A percentile compares a stretch with the other conserved stretches of the same genome.
Conservation (phyloP, 768 basidiomycete genomes). For the Boletus huronensis region DNA sequence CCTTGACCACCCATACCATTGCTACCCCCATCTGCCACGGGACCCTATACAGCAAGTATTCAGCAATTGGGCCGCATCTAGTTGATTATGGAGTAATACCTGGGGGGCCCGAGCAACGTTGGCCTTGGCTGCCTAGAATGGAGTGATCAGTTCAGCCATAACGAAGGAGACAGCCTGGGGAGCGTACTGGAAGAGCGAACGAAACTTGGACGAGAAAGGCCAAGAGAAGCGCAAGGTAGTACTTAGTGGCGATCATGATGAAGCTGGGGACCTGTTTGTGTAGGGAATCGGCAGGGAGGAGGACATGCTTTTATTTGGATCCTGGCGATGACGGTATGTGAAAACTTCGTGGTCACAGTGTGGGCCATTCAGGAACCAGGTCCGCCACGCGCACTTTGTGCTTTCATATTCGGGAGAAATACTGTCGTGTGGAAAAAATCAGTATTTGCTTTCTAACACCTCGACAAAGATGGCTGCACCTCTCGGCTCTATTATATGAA, state of each 20-base stretch:
- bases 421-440: no score
- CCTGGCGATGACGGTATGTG: not conserved
- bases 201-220: slow-evolving; percentile 18
- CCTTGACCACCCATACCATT: no score
- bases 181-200: slow-evolving; percentile 21
- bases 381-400: no score
- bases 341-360: slow-evolving; percentile 10
- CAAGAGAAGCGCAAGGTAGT: slow-evolving; percentile 19
- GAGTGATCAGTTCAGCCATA: not conserved
- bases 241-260: slow-evolving; percentile 22
- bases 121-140: slow-evolving; percentile 9
- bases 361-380: slow-evolving; percentile 20
- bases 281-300: not conserved
- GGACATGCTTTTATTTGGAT: slow-evolving; percentile 20
- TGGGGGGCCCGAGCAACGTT: not conserved
- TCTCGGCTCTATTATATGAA: not conserved
- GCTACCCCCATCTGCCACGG: no score
- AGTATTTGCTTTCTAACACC: not conserved
- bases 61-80: not conserved
- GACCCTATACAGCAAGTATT: slow-evolving; percentile 6
- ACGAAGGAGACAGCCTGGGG: not conserved
- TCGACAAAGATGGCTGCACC: not conserved
- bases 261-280: not conserved
- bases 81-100: slow-evolving; percentile 6
- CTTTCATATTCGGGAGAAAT: no score